Base-by-base conservation (phyloP, 257 asterid species). In the Primulina eburnea region DNA sequence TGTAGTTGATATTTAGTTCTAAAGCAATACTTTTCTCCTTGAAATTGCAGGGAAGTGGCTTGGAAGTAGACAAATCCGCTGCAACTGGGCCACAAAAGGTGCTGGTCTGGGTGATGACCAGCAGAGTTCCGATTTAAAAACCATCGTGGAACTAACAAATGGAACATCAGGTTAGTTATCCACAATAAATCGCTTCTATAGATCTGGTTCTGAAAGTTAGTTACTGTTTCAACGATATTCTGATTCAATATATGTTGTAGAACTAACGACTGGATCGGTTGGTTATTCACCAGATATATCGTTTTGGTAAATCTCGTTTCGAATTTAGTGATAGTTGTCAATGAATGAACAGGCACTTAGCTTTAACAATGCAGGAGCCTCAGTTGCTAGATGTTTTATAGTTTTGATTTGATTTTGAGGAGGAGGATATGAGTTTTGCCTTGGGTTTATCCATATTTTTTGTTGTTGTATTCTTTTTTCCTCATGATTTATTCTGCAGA, bases 11-110 rank as follows among this genome's bases (percentile, higher is more conserved):
- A 6, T 35, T 70, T 43, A 10, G 64, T 21, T 26, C 21, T 67
- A 26, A 47, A 67, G 17, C 33, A n/a, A 34, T 28, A 60, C 50
- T 24, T 21, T 56, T 68, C 60, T 18, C 20, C 38, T 50, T 21
- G 64, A 77, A 75, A 64, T 69, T 61, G 17, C 76, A 90, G 96
- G 97, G 14, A 89, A 86, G 84, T 91, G 95, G 95, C 88, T 91
- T 66, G 97, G 96, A 34, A 91, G 91, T 77, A 87, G 96, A 72
- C 97, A 91, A 76, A 91, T 91, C 55, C 95, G 97, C 21, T 91
- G 97, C 87, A 91, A 91, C 71, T 91, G 97, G 97, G 97, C 96
- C 4, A 37, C 96, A 34, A 90, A 88, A 77, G 88, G 96, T 82
- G 95, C 96, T 70, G 86, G 84, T 70, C 60, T 20, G 65, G 77